Conservation (phyloP, 441 rosid species). For the Erodium trifolium region DNA sequence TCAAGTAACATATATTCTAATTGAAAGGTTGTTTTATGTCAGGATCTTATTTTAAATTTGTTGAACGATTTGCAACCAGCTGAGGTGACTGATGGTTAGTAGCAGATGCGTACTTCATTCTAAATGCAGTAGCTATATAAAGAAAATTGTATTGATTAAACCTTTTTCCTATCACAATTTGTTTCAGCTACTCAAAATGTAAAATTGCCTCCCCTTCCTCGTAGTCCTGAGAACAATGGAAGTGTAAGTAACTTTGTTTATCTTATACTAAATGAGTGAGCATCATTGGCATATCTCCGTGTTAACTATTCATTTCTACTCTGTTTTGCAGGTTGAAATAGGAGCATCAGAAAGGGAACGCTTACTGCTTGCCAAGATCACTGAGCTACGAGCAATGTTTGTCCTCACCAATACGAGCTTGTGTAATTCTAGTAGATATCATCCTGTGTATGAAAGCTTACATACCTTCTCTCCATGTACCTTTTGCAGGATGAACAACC, state of each 20-base stretch:
- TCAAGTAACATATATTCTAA: conserved; percentile 6
- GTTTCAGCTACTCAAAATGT: conserved; percentile 66
- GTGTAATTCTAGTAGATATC: conserved; percentile 7
- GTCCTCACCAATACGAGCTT: neutral
- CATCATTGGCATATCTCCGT: too few relatives aligned
- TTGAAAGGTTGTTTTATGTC: conserved; percentile 20
- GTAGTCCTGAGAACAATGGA: conserved; percentile 62
- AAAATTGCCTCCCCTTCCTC: conserved; percentile 75
- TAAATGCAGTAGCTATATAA: conserved; percentile 10
- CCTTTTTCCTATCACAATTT: conserved; percentile 16
- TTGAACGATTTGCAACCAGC: conserved; percentile 53
- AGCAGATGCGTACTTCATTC: conserved; percentile 14
- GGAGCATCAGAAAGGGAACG: conserved; percentile 68
- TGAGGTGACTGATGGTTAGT: conserved; percentile 63
- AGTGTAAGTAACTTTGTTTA: conserved; percentile 37
- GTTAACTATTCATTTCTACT: too few relatives aligned
- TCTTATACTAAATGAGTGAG: neutral
- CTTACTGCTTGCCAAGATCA: conserved; percentile 44
- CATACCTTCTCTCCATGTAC: neutral
- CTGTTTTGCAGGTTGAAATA: conserved; percentile 47
- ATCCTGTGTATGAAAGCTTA: conserved; percentile 6
- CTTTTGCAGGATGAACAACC: conserved; percentile 54
- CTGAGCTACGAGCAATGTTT: conserved; percentile 73
- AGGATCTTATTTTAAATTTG: conserved; percentile 72
- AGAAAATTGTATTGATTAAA: conserved; percentile 2